Percentiles rank a stretch among this genome's conserved stretches.
Evolutionary conservation across 139 green algal genomes (phyloP).

Genomic region (Nannochloris sp.): DNA sequence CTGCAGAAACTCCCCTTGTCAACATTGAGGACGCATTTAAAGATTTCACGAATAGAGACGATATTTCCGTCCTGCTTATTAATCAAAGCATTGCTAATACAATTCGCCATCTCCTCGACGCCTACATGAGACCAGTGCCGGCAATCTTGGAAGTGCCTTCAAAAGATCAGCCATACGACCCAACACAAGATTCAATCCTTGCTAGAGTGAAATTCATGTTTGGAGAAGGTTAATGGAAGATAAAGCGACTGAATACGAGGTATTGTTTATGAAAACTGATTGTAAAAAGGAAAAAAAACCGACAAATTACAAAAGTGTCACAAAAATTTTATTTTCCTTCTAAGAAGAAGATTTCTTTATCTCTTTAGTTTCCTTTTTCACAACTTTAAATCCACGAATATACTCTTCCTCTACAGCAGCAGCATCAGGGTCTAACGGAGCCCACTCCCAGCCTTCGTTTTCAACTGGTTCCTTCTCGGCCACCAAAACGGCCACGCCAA

Average conservation of each 20-base stretch:
- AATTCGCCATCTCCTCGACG: constrained; percentile 80
- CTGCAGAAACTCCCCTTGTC: constrained; percentile 65
- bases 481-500: constrained; percentile 34
- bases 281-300: too few relatives aligned
- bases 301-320: too few relatives aligned
- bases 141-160: constrained; percentile 93
- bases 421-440: constrained; percentile 40
- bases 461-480: constrained; percentile 51
- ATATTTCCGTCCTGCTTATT: constrained; percentile 95
- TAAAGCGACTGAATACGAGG: not conserved
- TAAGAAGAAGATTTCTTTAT: constrained; percentile 3
- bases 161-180: constrained; percentile 95
- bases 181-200: constrained; percentile 87
- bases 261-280: too few relatives aligned
- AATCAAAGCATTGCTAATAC: constrained; percentile 80
- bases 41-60: constrained; percentile 84
- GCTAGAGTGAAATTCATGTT: constrained; percentile 87
- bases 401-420: constrained; percentile 42
- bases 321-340: not conserved
- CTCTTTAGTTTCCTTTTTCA: constrained; percentile 34
- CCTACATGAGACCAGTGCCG: constrained; percentile 68
- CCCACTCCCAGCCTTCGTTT: constrained; percentile 80
- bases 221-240: constrained; percentile 29
- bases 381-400: constrained; percentile 59
- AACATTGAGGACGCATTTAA: constrained; percentile 91